A percentile compares a stretch with the other conserved stretches of the same genome.
Evolutionary conservation across 2,329 filamentous ascomycete species (phyloP).

Genomic region (Periconia macrospinosa): DNA sequence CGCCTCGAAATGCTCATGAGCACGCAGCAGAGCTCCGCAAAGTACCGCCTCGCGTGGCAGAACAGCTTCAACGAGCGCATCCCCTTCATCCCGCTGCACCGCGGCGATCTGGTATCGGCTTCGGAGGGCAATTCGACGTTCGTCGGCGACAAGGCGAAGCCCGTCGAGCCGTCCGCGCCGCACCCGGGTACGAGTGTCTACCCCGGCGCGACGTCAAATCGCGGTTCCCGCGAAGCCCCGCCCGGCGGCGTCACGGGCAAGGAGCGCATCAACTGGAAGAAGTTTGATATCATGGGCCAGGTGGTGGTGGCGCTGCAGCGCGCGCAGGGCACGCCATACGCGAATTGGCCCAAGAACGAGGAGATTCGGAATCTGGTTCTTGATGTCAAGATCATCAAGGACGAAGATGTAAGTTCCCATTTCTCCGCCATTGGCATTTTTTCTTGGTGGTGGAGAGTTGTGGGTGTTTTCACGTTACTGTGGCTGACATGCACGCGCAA

Average conservation of each 20-base stretch:
- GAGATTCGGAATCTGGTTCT: conserved; percentile 74
- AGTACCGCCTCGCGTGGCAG: conserved; percentile 96
- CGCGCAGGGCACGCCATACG: conserved; percentile 84
- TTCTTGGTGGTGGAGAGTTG: too few species aligned
- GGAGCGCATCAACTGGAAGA: conserved; percentile 92
- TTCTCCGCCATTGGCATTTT: not conserved
- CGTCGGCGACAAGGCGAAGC: conserved; percentile 57
- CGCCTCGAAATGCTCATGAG: conserved; percentile 90
- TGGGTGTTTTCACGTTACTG: too few species aligned
- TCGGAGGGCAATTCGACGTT: conserved; percentile 93
- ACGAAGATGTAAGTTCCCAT: conserved; percentile 75
- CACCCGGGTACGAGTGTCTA: conserved; percentile 42
- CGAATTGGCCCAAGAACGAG: conserved; percentile 69
- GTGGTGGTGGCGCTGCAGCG: conserved; percentile 88
- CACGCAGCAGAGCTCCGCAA: conserved; percentile 87
- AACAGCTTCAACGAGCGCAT: conserved; percentile 90
- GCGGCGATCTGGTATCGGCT: conserved; percentile 85
- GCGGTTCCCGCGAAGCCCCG: conserved; percentile 46
- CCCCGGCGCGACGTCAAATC: conserved; percentile 25
- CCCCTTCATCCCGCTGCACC: conserved; percentile 87
- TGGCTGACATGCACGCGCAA: conserved; percentile 10
- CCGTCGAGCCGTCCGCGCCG: conserved; percentile 28
- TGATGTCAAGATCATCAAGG: conserved; percentile 77
- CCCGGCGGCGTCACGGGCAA: conserved; percentile 38
- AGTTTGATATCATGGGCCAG: conserved; percentile 95